Evolutionary conservation across 2,329 filamentous ascomycete genomes (phyloP), one percentile per base, ranked within the genome.

Genomic region (Xylariomycetidae sp.): DNA sequence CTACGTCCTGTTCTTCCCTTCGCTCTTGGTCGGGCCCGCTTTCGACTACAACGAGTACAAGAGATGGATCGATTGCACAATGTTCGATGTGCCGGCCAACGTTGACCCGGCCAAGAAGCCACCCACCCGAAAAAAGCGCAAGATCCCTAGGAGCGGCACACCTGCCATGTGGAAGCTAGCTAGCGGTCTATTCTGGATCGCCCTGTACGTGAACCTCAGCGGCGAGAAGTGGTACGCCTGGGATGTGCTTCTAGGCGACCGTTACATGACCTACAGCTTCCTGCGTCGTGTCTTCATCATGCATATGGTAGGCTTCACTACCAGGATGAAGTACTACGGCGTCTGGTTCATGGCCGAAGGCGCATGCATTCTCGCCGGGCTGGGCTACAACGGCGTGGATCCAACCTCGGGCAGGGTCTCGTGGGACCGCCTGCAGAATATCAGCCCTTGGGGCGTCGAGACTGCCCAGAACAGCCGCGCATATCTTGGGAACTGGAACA

Each of bases 31-130:
- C 2, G 92, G 94, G 0, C 92, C 92, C 1, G 84, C 92, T 1
- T 97, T 97, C 56, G 94, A 98, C 59, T 98, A 85, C 56, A 82
- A 82, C 41, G 90, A 98, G 55, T 98, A 97, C 63, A 80, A 79
- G 34, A 80, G 82, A 32, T 98, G 90, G 84, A 82, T 98, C 44
- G 88, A 94, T 50, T 94, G 88, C 3, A 84, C 82, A 45, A 94
- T 98, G 82, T 98, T 98, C 58, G 84, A 94, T 20, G 70, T 94
- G 2, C 86, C 88, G 2, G 71, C 82, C 2, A 82, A 81, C 9
- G 74, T 84, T n/a, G 88, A 95, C 49, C 87, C 88, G 1, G 72
- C 83, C 16, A 94, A 90, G 62, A 86, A 82, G 36, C 85, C 92
- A 5, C 82, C 82, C 1, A 94, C 88, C 1, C 78, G 88, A 30